Evolutionary conservation across 2,329 filamentous ascomycete species (phyloP).

Genomic region (Talaromyces sp.): DNA sequence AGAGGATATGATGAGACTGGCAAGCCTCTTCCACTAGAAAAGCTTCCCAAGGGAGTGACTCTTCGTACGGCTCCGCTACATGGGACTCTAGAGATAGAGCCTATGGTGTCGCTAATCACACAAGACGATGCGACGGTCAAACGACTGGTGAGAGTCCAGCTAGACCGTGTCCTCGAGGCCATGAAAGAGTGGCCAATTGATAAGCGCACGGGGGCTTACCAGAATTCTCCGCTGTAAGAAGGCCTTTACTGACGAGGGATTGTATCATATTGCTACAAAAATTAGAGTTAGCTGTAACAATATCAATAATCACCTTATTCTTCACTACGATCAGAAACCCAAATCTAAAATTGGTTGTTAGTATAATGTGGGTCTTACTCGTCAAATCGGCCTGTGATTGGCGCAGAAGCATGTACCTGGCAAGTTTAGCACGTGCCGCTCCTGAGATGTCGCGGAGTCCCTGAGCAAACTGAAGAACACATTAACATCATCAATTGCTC

Average conservation of each 20-base stretch:
- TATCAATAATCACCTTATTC: background rate
- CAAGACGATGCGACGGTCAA: background rate
- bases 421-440: slow-evolving; percentile 9
- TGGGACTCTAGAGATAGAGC: slow-evolving; percentile 37
- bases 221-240: background rate
- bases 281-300: background rate
- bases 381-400: background rate
- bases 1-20: slow-evolving; percentile 44
- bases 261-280: background rate
- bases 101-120: slow-evolving; percentile 12
- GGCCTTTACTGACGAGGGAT: too few relatives aligned
- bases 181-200: slow-evolving; percentile 3
- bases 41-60: background rate
- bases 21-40: slow-evolving; percentile 19
- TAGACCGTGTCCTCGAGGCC: background rate
- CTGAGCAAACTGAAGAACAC: background rate
- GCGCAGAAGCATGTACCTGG: background rate
- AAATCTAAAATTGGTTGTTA: background rate
- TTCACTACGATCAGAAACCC: background rate
- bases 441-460: slow-evolving; percentile 3
- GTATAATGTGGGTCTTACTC: background rate
- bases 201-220: background rate
- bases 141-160: background rate
- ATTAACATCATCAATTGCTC: background rate
- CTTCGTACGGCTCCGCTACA: slow-evolving; percentile 22